These are phyloP conservation scores for Raddia distichophylla DNA, from an alignment of 176 grass and related monocot genomes.

Conservation along the genomic window DNA sequence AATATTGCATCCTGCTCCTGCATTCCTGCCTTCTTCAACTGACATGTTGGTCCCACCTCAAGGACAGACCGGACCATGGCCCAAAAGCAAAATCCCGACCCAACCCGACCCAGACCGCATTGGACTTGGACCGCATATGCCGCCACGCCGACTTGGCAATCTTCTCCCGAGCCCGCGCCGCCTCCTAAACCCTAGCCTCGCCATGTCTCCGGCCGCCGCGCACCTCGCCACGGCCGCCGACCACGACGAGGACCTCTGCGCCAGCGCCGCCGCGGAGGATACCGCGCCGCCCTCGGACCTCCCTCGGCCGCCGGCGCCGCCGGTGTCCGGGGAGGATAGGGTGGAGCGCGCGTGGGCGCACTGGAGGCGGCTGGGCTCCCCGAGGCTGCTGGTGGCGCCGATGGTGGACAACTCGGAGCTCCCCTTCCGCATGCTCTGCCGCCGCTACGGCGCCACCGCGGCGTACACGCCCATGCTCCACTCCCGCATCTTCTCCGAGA, in stretches of 20 bases:
- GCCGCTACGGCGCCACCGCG: slow-evolving; percentile 81
- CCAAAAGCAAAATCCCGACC: neutral
- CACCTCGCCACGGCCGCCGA: slow-evolving; percentile 38
- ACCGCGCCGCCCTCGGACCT: neutral
- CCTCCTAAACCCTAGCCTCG: slow-evolving; percentile 58
- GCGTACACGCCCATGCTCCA: slow-evolving; percentile 99
- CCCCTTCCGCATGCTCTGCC: slow-evolving; percentile 93
- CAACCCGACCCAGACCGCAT: neutral
- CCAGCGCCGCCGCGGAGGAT: slow-evolving; percentile 15
- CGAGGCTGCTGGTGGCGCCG: slow-evolving; percentile 71
- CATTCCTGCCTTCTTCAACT: neutral
- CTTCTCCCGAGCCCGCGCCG: slow-evolving; percentile 35
- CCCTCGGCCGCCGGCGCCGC: slow-evolving; percentile 14
- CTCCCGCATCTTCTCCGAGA: slow-evolving; percentile 96
- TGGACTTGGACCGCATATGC: slow-evolving; percentile 33
- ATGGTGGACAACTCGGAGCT: slow-evolving; percentile 99
- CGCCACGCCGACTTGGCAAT: slow-evolving; percentile 7
- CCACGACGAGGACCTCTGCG: slow-evolving; percentile 51
- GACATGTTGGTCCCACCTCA: neutral
- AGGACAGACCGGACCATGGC: neutral
- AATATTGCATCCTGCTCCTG: no score
- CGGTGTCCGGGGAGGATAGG: slow-evolving; percentile 50
- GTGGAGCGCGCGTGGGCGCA: slow-evolving; percentile 86
- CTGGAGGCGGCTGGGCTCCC: slow-evolving; percentile 74
- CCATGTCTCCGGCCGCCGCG: slow-evolving; percentile 59